Evolutionary conservation across 345 rosid genomes (phyloP).

Genomic region (Litchi chinensis): DNA sequence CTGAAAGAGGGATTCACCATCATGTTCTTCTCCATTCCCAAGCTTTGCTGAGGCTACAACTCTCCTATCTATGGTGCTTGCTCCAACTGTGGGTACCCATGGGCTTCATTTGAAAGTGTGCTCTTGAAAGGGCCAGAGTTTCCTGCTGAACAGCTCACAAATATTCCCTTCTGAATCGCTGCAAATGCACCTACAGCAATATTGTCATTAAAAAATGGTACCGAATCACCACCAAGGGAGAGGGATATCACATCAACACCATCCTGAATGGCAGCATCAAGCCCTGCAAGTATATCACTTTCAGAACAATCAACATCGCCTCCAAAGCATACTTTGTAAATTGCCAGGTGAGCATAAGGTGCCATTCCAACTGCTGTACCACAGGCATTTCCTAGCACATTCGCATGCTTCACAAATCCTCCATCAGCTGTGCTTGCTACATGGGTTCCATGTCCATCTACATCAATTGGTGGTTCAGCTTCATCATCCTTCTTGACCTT

Average conservation of each 20-base stretch:
- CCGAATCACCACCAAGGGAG: slow-evolving; percentile 41
- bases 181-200: slow-evolving; percentile 62
- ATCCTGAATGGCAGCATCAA: slow-evolving; percentile 56
- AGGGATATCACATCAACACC: slow-evolving; percentile 56
- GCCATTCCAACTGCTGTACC: slow-evolving; percentile 69
- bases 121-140: slow-evolving; percentile 45
- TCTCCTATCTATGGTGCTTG: slow-evolving; percentile 59
- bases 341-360: slow-evolving; percentile 56
- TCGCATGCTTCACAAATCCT: slow-evolving; percentile 35
- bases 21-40: slow-evolving; percentile 38
- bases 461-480: slow-evolving; percentile 40
- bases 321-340: slow-evolving; percentile 59
- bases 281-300: slow-evolving; percentile 49
- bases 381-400: slow-evolving; percentile 41
- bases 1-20: slow-evolving; percentile 48
- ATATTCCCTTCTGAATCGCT: slow-evolving; percentile 56
- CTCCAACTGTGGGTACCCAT: slow-evolving; percentile 69
- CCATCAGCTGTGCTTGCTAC: slow-evolving; percentile 63
- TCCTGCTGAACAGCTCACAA: slow-evolving; percentile 53
- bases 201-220: slow-evolving; percentile 48
- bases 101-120: slow-evolving; percentile 46
- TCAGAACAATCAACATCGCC: slow-evolving; percentile 43
- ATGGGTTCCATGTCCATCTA: slow-evolving; percentile 65
- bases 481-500: slow-evolving; percentile 5
- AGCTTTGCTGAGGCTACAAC: slow-evolving; percentile 49